Evolutionary conservation across 352 stramenopile species (phyloP), one percentile per base, ranked within the genome.

Genomic region (Phytophthora cryptogea): DNA sequence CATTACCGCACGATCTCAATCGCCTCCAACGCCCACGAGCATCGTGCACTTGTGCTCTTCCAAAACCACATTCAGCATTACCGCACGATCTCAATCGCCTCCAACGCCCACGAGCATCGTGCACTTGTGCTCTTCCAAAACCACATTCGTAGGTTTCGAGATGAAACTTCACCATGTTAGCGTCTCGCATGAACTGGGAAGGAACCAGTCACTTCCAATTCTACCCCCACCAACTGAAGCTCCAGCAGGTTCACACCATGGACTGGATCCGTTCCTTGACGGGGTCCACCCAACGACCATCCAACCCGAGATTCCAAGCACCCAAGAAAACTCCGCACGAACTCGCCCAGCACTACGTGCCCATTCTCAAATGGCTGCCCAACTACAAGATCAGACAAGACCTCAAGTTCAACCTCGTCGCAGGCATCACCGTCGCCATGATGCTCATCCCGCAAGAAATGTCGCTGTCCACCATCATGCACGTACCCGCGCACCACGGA

Each of bases 361-460:
- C 75, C 37, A 80, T 80, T 17, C 59, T 84, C n/a, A 60, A 69
- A 8, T 88, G 78, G 78, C 39, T 88, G 55, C 75, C 70, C 5
- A 44, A 62, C 28, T 88, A 87, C 68, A 53, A 80, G 27, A 13
- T 80, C 35, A n/a, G 16, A 26, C 66, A 72, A 37, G 65, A 85
- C 46, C 65, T 85, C 45, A 80, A 80, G 61, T 73, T 72, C 40
- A 70, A 80, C 47, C n/a, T 85, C 28, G 51, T 79, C 0, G 71
- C 74, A 0, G 74, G 70, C n/a, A 69, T 80, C 55, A 83, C 74
- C 23, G 74, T 83, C 10, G 82, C 80, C 46, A 83, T 96, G 66
- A 96, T 97, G 87, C 74, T 90, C 39, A 81, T 97, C 45, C 88
- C 87, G n/a, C 85, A 95, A 52, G 79, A 83, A 39, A 88, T 97